Evolutionary conservation across 108 stramenopile species (phyloP), one percentile per base, ranked within the genome.

Genomic region (Cyclotella baltica): DNA sequence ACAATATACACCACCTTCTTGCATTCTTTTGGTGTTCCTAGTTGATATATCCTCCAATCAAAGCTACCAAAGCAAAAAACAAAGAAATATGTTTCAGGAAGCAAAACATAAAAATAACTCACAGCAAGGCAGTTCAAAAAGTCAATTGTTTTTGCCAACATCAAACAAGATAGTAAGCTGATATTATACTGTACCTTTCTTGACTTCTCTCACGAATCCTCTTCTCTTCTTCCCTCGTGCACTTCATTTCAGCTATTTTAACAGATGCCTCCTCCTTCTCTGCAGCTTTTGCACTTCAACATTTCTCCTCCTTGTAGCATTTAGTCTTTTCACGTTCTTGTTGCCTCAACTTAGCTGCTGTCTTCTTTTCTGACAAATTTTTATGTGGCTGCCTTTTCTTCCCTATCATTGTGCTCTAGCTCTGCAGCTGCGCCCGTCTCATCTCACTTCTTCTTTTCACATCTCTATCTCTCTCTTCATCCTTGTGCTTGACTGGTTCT

Each of bases 131-230:
- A n/a, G n/a, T n/a, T n/a, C n/a, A n/a, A n/a, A n/a, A n/a, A n/a
- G n/a, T n/a, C n/a, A n/a, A n/a, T n/a, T n/a, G n/a, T n/a, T n/a
- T n/a, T n/a, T n/a, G n/a, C n/a, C n/a, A n/a, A n/a, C n/a, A n/a
- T 19, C 18, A 19, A 22, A 23, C 25, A 51, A n/a, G n/a, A n/a
- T n/a, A n/a, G 27, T 2, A 9, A 28, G 35, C 76, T 58, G 13
- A 70, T 69, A 51, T 71, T 70, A 37, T 82, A 46, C 36, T 68
- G 72, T 40, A 74, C 59, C 48, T 81, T 51, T 50, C 55, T 81
- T 10, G 62, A 52, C 38, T 56, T 73, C 34, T 29, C 72, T 29
- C 73, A 29, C 62, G 64, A 64, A 13, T 38, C 43, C 27, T 65
- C 59, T 74, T 27, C 77, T 62, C 62, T 11, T 66, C 62, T 25